Evolutionary conservation across 192 early-diverging fungal species (phyloP), one percentile per base, ranked within the genome.

Genomic region (Gigaspora rosea): DNA sequence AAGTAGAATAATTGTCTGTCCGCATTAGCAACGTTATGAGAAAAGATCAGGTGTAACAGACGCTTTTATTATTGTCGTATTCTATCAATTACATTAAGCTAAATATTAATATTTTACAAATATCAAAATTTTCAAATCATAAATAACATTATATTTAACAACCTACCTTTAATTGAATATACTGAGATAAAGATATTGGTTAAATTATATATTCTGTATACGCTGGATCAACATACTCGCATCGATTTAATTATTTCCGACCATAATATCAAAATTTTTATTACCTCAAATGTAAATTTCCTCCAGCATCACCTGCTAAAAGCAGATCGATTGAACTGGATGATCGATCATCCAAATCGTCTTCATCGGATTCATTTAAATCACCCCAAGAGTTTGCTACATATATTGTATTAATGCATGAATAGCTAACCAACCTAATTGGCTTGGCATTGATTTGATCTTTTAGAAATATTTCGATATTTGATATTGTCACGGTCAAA

Each of bases 271-370:
- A 41, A 41, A 41, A 41, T 41, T 41, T 41, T 61, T 62, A 2
- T 33, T 62, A 56, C 78, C 78, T 79, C 61, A 79, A 16, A 79
- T 79, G 72, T n/a, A 79, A 65, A 65, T 79, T 75, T 8, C 78
- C 78, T 15, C 48, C 20, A 9, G 49, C n/a, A 20, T 79, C 78
- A 4, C 78, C 78, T 10, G 78, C 78, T 57, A 79, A 32, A 35
- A 79, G 62, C 33, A 79, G 32, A 75, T 74, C 64, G 41, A 74
- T 75, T 32, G 73, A 22, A 32, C 54, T 56, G 16, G 27, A 58
- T n/a, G 22, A 20, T 41, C 74, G 70, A 51, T 78, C 71, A 10
- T 78, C 70, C n/a, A 52, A 16, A 20, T 75, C 61, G 10, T 75
- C 49, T 18, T 47, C 73, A 36, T 62, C 20, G 6, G 46, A n/a